Evolutionary conservation across 1,139 yeast species (phyloP).

Genomic region (Yamadazyma blattariae): DNA sequence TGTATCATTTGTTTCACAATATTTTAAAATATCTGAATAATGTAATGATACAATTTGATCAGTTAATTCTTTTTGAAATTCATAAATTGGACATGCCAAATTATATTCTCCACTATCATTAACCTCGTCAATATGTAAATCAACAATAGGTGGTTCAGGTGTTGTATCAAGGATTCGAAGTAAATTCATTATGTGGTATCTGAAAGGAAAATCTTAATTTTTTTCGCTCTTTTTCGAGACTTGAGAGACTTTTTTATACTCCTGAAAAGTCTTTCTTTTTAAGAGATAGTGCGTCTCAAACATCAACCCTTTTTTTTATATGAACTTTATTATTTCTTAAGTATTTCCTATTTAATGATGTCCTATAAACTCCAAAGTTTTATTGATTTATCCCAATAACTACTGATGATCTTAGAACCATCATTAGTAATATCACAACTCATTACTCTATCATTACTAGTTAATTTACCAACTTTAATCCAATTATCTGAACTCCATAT

Average conservation of each 20-base stretch:
- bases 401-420: slow-evolving; percentile 47
- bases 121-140: slow-evolving; percentile 36
- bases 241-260: too few species aligned
- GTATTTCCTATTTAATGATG: too few species aligned
- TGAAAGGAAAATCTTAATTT: too few species aligned
- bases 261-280: not conserved
- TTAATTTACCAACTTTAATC: slow-evolving; percentile 52
- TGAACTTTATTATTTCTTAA: too few species aligned
- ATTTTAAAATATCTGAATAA: slow-evolving; percentile 84
- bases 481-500: slow-evolving; percentile 76
- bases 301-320: too few species aligned
- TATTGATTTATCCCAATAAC: slow-evolving; percentile 84
- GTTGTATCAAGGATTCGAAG: slow-evolving; percentile 75
- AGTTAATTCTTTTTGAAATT: slow-evolving; percentile 85
- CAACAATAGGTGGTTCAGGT: slow-evolving; percentile 79
- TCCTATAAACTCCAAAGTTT: slow-evolving; percentile 61
- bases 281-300: not conserved
- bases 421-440: slow-evolving; percentile 56
- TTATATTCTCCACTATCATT: slow-evolving; percentile 67
- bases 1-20: slow-evolving; percentile 64
- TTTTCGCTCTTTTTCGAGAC: too few species aligned
- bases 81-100: slow-evolving; percentile 84
- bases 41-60: slow-evolving; percentile 91
- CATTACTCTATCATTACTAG: slow-evolving; percentile 70
- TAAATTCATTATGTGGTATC: slow-evolving; percentile 68